These are phyloP conservation scores for Tanacetum coccineum DNA, from an alignment of 129 eudicot genomes.

Conservation along the genomic window DNA sequence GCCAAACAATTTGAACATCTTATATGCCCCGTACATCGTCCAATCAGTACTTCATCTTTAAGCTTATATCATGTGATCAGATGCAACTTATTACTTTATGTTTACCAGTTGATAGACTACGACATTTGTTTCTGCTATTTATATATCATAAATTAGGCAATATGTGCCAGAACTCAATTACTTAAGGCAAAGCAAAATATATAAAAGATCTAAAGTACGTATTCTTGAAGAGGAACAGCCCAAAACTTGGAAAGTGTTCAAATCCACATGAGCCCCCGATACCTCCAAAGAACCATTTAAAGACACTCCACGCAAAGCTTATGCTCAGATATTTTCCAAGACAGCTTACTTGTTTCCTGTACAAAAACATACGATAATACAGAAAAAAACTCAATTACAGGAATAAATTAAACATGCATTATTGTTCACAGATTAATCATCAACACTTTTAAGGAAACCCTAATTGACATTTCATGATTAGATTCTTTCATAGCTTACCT, in stretches of 20 bases:
- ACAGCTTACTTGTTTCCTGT: slow-evolving; percentile 71
- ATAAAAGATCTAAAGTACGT: slow-evolving; percentile 8
- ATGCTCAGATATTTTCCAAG: slow-evolving; percentile 22
- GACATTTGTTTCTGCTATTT: no score
- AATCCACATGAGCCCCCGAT: slow-evolving; percentile 24
- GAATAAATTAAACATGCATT: no score
- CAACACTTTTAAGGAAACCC: no score
- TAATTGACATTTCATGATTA: background rate
- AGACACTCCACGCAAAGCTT: slow-evolving; percentile 22
- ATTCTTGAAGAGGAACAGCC: slow-evolving; percentile 11
- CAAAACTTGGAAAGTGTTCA: slow-evolving; percentile 22
- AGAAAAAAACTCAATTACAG: no score
- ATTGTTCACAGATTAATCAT: no score
- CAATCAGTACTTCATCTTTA: no score
- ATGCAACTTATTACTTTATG: no score
- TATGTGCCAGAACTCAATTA: background rate
- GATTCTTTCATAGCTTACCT: slow-evolving; percentile 35
- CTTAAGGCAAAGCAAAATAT: background rate
- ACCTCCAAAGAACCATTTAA: slow-evolving; percentile 30
- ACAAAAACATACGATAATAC: background rate
- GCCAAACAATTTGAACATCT: background rate
- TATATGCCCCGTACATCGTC: no score
- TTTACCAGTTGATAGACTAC: no score
- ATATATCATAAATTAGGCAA: background rate
- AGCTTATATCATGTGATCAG: no score